phyloP scores from a whole-genome alignment of 2,329 filamentous ascomycete genomes.

The Alternaria novae-zelandiae region DNA sequence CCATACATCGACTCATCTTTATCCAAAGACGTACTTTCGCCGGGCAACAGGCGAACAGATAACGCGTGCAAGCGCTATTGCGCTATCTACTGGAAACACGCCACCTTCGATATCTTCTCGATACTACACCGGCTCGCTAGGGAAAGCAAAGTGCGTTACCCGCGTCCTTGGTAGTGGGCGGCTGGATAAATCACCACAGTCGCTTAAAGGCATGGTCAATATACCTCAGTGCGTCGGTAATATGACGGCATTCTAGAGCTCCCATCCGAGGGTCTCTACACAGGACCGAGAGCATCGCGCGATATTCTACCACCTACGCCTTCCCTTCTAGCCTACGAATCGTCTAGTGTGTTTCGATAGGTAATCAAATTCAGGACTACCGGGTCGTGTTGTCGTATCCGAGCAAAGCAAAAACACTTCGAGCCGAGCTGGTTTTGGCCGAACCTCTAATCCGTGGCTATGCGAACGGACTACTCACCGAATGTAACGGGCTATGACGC shows the following conservation, averaged over 20 bases:
- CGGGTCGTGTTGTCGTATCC: constrained; percentile 2
- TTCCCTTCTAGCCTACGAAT: neutral
- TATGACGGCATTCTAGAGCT: constrained; percentile 1
- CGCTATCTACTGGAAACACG: constrained; percentile 3
- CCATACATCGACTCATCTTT: constrained; percentile 2
- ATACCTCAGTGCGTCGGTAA: constrained; percentile 13
- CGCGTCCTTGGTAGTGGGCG: constrained; percentile 22
- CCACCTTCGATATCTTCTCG: constrained; percentile 17
- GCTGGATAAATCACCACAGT: constrained; percentile 26
- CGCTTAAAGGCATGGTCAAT: constrained; percentile 12
- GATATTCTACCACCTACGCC: constrained; percentile 2
- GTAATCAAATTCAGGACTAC: constrained; percentile 1
- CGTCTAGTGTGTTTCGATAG: neutral
- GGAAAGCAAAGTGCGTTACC: constrained; percentile 5
- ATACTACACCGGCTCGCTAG: constrained; percentile 14
- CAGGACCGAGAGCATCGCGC: neutral
- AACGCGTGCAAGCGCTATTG: constrained; percentile 1
- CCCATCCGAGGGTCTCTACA: neutral
- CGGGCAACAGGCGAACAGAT: constrained; percentile 6
- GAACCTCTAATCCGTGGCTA: constrained; percentile 3
- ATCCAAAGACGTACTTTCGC: constrained; percentile 10
- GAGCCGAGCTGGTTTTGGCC: constrained; percentile 17
- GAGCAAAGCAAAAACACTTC: constrained; percentile 8
- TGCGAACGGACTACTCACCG: constrained; percentile 19
- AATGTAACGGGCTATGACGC: constrained; percentile 21